Base-by-base conservation (phyloP, 495 filamentous ascomycete species). In the Tuber calosporum region DNA sequence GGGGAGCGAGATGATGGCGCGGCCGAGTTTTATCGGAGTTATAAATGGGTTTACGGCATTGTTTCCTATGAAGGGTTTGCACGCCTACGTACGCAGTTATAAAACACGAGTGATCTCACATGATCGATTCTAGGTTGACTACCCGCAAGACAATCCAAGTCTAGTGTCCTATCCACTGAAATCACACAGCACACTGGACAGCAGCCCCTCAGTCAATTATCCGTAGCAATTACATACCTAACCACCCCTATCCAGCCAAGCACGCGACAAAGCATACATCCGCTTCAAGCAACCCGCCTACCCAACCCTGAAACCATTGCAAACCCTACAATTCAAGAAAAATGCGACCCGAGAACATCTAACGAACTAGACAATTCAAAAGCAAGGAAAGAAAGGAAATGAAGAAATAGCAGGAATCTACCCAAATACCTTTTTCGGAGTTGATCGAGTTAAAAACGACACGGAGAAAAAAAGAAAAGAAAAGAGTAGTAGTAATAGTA, bases 351-450 rank as follows among this genome's bases (percentile, higher is more conserved):
- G 26, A 34, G 53, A 62, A 62, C 53, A 62, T 34, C 53, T 62
- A 62, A 62, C 53, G 26, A 62, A 62, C 53, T 15, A 62, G 53
- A 34, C 53, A 34, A 62, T 62, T 62, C 53, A 62, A 62, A 62
- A 62, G 30, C 30, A 4, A 62, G 34, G 53, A 34, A 53, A 26
- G 39, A 40, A 40, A 58, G 22, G n/a, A 58, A 62, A 34, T 15
- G 9, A 62, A 62, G 26, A 34, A 62, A 62, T 62, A 62, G 53
- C 26, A 62, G 53, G 53, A 62, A 62, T 62, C 53, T 62, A 62
- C 53, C 53, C 53, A 62, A 62, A 62, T 62, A 62, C 53, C 53
- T 62, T 62, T 62, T 62, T 11, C 53, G 9, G 53, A 62, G 53
- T 62, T 30, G 26, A 62, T 34, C 53, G 26, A 62, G 53, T 17